Base-by-base conservation (phyloP, 164 flowering plant genomes). In the Magnolia kwangsiensis region DNA sequence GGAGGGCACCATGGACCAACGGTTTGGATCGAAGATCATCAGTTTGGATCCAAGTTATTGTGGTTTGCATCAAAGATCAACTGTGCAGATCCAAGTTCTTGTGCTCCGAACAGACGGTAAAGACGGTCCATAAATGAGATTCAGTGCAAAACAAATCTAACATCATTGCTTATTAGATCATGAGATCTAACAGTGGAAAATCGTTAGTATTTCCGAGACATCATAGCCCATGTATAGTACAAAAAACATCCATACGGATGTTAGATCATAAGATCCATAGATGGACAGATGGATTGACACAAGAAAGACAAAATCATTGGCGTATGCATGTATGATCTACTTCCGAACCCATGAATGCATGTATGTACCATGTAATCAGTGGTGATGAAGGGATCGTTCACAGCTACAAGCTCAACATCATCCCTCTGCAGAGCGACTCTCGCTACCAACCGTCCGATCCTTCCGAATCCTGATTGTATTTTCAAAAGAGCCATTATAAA, bases 391-490 rank as follows among this genome's bases (percentile, higher is more conserved):
- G 97, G 98, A 78, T 92, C 98, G 72, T 94, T 94, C 67, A 94
- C 89, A 66, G 97, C 97, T 14, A 94, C 98, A 8, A 94, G 91
- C 71, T 94, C 98, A 63, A 94, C 83, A 85, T 94, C 97, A 63
- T 88, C 87, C 50, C 97, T 88, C 78, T 86, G 92, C 7, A 91
- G 84, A 64, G 90, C 95, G 10, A 92, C 94, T 78, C 97, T 86
- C 0, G 95, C 96, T n/a, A 95, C 97, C 92, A 91, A 83, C 49
- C 95, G 83, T 1, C 98, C 95, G 69, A 95, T 92, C 78, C 97
- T 90, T 84, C 98, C 96, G 55, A 95, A 95, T 10, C 98, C 98
- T 94, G 74, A 63, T 64, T 3, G 14, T 49, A 18, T 50, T 37
- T 49, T 7, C 61, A 49, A n/a, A 29, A 14, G 8, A 50, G 49